Evolutionary conservation across 192 early-diverging fungal genomes (phyloP).

Genomic region (Umbelopsis sp.): DNA sequence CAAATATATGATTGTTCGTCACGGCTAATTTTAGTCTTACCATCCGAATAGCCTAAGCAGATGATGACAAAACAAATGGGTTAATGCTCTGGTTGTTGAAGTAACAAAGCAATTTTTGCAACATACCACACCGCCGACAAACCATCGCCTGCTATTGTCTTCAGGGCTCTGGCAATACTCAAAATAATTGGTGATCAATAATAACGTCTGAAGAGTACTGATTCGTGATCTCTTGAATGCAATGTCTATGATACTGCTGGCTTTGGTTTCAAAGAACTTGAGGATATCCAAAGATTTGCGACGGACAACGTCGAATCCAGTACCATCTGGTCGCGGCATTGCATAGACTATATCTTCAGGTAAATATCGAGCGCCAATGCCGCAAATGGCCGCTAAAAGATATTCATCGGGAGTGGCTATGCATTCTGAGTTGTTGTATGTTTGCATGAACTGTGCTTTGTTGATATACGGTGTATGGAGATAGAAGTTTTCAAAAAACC

Average conservation of each 20-base stretch:
- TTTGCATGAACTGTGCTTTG: constrained; percentile 27
- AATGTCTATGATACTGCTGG: constrained; percentile 58
- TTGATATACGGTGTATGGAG: constrained; percentile 30
- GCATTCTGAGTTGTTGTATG: constrained; percentile 31
- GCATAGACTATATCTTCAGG: not conserved
- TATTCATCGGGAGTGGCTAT: constrained; percentile 26
- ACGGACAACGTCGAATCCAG: not conserved
- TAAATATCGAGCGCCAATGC: constrained; percentile 4
- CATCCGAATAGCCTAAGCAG: constrained; percentile 69
- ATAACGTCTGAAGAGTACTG: constrained; percentile 63
- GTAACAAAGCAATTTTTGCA: not conserved
- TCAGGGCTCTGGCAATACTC: constrained; percentile 4
- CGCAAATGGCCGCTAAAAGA: constrained; percentile 23
- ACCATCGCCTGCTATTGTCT: constrained; percentile 31
- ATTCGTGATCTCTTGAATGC: constrained; percentile 57
- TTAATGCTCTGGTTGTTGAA: not conserved
- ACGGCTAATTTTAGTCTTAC: constrained; percentile 10
- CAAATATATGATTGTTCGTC: constrained; percentile 46
- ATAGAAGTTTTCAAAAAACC: constrained; percentile 24
- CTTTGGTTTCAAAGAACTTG: constrained; percentile 20
- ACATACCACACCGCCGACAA: not conserved
- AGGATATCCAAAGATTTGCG: not conserved
- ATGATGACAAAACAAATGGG: constrained; percentile 45
- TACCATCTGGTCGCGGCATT: not conserved
- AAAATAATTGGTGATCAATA: constrained; percentile 63